Conservation (phyloP, 179 eudicot genomes). For the Patellifolia procumbens region DNA sequence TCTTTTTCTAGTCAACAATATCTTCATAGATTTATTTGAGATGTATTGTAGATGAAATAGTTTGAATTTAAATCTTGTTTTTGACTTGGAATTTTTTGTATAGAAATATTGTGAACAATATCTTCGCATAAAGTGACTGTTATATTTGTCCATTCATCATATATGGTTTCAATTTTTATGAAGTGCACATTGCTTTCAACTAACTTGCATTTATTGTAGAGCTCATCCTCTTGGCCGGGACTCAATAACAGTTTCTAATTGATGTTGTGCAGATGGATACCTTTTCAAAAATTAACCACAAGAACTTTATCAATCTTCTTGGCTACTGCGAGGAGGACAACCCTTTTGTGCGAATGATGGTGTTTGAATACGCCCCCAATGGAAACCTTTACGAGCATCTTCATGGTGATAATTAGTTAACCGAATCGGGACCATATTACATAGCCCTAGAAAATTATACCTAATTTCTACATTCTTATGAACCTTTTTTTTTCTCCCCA, state of each 20-base stretch:
- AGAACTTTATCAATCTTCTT: slow-evolving; percentile 84
- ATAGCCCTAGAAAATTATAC: not conserved
- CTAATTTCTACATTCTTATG: not conserved
- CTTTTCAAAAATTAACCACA: slow-evolving; percentile 82
- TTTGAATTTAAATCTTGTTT: not conserved
- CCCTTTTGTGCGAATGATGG: slow-evolving; percentile 94
- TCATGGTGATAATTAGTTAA: slow-evolving; percentile 51
- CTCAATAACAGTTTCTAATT: slow-evolving; percentile 11
- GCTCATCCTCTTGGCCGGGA: slow-evolving; percentile 13
- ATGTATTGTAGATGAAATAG: too few species aligned
- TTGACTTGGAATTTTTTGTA: too few species aligned
- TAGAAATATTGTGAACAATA: too few species aligned
- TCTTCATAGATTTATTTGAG: too few species aligned
- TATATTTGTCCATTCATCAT: not conserved
- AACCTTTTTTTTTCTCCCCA: slow-evolving; percentile 30
- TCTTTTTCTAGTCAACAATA: not conserved
- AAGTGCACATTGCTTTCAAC: not conserved
- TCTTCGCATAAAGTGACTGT: not conserved
- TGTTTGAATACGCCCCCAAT: slow-evolving; percentile 89
- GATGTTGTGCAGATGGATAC: slow-evolving; percentile 53
- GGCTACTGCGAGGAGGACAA: slow-evolving; percentile 90
- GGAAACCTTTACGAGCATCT: slow-evolving; percentile 89
- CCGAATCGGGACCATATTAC: not conserved
- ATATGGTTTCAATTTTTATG: not conserved
- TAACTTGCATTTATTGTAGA: not conserved